Evolutionary conservation across 257 asterid species (phyloP).

Genomic region (Parsonsia alboflavescens): DNA sequence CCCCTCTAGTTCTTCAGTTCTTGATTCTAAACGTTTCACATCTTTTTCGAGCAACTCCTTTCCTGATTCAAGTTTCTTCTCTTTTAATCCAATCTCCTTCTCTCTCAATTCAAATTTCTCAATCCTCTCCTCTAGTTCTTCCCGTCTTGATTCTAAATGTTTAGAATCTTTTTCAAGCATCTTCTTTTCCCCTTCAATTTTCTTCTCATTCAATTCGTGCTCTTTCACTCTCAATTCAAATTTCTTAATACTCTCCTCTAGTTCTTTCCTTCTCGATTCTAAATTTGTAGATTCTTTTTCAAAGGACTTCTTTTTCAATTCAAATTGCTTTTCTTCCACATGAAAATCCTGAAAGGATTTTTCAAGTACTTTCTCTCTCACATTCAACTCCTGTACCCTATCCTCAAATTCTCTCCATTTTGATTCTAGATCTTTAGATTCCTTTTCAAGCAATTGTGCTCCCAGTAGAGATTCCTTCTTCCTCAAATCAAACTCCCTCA

Average conservation of each 20-base stretch:
- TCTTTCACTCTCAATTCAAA: slow-evolving; percentile 12
- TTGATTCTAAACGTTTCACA: neutral
- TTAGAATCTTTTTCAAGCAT: slow-evolving; percentile 2
- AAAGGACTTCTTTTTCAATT: slow-evolving; percentile 1
- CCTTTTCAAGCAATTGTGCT: slow-evolving; percentile 7
- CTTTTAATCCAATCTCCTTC: slow-evolving; percentile 4
- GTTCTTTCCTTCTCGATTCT: slow-evolving; percentile 12
- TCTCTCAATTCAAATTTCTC: neutral
- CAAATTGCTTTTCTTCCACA: slow-evolving; percentile 16
- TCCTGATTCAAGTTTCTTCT: slow-evolving; percentile 10
- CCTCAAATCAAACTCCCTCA: slow-evolving; percentile 18
- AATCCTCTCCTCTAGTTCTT: slow-evolving; percentile 7
- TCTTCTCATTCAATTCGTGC: slow-evolving; percentile 14
- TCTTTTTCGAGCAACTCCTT: slow-evolving; percentile 2
- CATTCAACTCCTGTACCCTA: slow-evolving; percentile 6
- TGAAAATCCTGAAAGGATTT: slow-evolving; percentile 17
- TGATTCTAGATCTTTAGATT: slow-evolving; percentile 9
- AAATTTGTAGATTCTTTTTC: neutral
- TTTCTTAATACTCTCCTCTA: slow-evolving; percentile 3
- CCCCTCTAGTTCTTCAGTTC: slow-evolving; percentile 12
- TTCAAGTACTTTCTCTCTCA: slow-evolving; percentile 17
- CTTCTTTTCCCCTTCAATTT: neutral
- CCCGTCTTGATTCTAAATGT: slow-evolving; percentile 6
- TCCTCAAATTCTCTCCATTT: slow-evolving; percentile 6
- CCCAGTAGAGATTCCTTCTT: slow-evolving; percentile 2